phyloP scores from a whole-genome alignment of 2,329 filamentous ascomycete species.

The Colletotrichum tropicale region DNA sequence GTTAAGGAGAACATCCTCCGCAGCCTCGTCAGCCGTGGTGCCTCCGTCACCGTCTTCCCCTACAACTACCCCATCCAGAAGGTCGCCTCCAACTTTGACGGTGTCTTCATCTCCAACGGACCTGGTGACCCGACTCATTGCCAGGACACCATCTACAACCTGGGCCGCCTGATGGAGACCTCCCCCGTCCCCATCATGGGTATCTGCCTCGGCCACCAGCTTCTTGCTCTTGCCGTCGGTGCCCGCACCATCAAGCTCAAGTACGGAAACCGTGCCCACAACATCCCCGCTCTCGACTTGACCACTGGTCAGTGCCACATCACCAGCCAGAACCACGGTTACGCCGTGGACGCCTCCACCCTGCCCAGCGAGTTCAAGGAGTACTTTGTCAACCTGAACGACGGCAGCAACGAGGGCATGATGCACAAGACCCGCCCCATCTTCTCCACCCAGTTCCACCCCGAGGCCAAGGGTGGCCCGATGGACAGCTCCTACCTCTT shows the following conservation, averaged over 20 bases:
- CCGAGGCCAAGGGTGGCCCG: conserved; percentile 95
- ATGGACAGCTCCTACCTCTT: conserved; percentile 96
- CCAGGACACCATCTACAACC: conserved; percentile 91
- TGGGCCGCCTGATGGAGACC: conserved; percentile 87
- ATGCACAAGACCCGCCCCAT: conserved; percentile 96
- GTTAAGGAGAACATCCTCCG: conserved; percentile 99
- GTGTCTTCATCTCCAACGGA: conserved; percentile 98
- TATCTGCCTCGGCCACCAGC: conserved; percentile 96
- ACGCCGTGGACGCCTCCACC: conserved; percentile 87
- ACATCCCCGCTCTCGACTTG: conserved; percentile 93
- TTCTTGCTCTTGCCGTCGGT: conserved; percentile 87
- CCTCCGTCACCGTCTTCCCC: conserved; percentile 92
- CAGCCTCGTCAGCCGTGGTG: conserved; percentile 88
- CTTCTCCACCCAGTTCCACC: conserved; percentile 98
- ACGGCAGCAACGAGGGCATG: conserved; percentile 96
- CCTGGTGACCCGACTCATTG: conserved; percentile 98
- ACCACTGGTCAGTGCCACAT: conserved; percentile 98
- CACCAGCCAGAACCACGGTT: conserved; percentile 98
- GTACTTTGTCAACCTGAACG: conserved; percentile 98
- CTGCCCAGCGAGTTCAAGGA: conserved; percentile 90
- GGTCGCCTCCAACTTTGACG: conserved; percentile 96
- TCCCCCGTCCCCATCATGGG: conserved; percentile 95
- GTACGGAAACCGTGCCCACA: conserved; percentile 98
- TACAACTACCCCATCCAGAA: conserved; percentile 99
- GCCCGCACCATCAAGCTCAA: conserved; percentile 96